These are phyloP conservation scores for Nothopassalora personata DNA, from an alignment of 2,329 filamentous ascomycete genomes.

Conservation along the genomic window DNA sequence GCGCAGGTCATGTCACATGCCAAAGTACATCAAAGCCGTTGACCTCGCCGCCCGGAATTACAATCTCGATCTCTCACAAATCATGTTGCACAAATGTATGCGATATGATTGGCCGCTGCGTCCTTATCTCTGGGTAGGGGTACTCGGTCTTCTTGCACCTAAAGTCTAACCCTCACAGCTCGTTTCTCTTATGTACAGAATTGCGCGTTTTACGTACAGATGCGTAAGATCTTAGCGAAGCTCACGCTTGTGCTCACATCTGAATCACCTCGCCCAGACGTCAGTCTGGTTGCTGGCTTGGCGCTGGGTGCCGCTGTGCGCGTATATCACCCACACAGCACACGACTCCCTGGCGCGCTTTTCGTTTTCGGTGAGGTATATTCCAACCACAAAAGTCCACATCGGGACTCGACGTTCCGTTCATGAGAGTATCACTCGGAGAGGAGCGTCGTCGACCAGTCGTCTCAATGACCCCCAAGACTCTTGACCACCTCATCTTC, in stretches of 20 bases:
- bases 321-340: constrained; percentile 8
- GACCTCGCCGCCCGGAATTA: background rate
- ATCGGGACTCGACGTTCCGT: background rate
- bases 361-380: constrained; percentile 5
- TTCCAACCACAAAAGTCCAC: constrained; percentile 1
- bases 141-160: constrained; percentile 1
- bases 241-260: constrained; percentile 6
- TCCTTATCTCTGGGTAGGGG: constrained; percentile 5
- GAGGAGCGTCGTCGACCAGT: constrained; percentile 1
- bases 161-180: constrained; percentile 7
- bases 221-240: constrained; percentile 2
- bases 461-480: constrained; percentile 33
- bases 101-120: constrained; percentile 2
- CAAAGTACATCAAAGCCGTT: background rate
- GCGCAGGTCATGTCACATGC: too few species aligned
- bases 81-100: background rate
- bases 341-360: constrained; percentile 15
- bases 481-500: constrained; percentile 32
- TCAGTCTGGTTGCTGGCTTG: constrained; percentile 7
- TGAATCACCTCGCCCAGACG: constrained; percentile 3
- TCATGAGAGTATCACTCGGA: constrained; percentile 3
- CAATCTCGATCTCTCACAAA: constrained; percentile 1
- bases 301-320: background rate
- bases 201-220: constrained; percentile 18
- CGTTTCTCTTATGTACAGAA: constrained; percentile 18